Base-by-base conservation (phyloP, 148 eudicot species). In the Rhododendron williamsianum region DNA sequence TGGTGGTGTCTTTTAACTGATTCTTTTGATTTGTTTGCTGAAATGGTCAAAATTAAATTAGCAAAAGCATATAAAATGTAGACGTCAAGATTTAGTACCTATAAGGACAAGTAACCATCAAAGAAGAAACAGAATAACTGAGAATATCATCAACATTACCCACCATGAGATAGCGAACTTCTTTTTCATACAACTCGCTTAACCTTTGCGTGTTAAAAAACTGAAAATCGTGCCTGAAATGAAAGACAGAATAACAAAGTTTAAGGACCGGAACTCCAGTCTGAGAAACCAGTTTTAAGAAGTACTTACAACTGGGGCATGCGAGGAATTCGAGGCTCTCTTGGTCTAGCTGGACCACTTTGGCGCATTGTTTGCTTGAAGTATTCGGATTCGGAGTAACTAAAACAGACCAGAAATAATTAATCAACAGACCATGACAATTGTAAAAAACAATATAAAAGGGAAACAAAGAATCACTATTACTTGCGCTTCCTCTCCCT, bases 351-450 rank as follows among this genome's bases (percentile, higher is more conserved):
- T 30, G 98, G 98, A 84, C 99, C 99, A 95, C 96, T 92, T 89
- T 95, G 98, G 79, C 99, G 98, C 98, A 97, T 90, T 60, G 99
- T 97, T 91, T 97, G 99, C 94, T 97, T 97, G 83, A 95, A 97
- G 88, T 97, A 97, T 83, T 97, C 99, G 6, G 97, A 92, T 89
- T 97, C 99, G 1, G 99, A 97, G 89, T 97, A 97, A 87, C 99
- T 97, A 81, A 27, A 69, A 69, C 36, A 69, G 74, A 69, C 74
- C 73, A 69, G 36, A 69, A 69, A 69, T 12, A 27, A 69, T 27
- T 60, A 69, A 69, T 69, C 74, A 69, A 27, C 16, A 11, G 13
- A 4, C 74, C 36, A 9, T 69, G 30, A 30, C 18, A 69, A 3
- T 27, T 69, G 78, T 21, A 30, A 78, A 48, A 76, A 49, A 79